Percentiles rank a stretch among this genome's conserved stretches.
Conservation (phyloP, 352 stramenopile species). For the Aphanomyces euteiches region DNA sequence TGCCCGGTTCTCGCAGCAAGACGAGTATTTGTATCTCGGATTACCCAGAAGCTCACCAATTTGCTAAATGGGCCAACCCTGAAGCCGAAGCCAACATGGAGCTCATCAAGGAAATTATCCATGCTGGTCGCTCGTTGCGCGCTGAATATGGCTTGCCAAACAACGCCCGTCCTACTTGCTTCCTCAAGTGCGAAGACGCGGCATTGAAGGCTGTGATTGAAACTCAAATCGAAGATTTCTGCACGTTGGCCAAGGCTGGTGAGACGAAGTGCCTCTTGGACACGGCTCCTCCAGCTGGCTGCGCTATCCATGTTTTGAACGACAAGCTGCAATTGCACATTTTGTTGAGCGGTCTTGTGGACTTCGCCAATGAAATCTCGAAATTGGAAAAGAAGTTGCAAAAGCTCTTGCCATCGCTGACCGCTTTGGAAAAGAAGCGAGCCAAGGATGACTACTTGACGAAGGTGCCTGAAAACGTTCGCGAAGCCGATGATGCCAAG, state of each 20-base stretch:
- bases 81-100: conserved; percentile 91
- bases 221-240: conserved; percentile 92
- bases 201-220: conserved; percentile 68
- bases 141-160: conserved; percentile 81
- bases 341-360: conserved; percentile 73
- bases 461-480: conserved; percentile 76
- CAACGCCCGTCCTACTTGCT: conserved; percentile 62
- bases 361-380: conserved; percentile 86
- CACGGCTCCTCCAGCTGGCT: conserved; percentile 76
- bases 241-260: conserved; percentile 91
- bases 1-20: conserved; percentile 63
- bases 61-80: conserved; percentile 76
- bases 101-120: conserved; percentile 92
- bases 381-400: conserved; percentile 88
- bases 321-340: conserved; percentile 90
- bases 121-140: conserved; percentile 93
- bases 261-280: conserved; percentile 85
- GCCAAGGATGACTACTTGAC: conserved; percentile 68
- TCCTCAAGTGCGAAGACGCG: conserved; percentile 86
- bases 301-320: conserved; percentile 93
- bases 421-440: conserved; percentile 78
- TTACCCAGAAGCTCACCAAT: conserved; percentile 66
- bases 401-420: conserved; percentile 72
- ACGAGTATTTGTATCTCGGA: conserved; percentile 73
- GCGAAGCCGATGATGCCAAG: conserved; percentile 72